phyloP scores from a whole-genome alignment of 768 basidiomycete genomes.

The Holtermannia corniformis region DNA sequence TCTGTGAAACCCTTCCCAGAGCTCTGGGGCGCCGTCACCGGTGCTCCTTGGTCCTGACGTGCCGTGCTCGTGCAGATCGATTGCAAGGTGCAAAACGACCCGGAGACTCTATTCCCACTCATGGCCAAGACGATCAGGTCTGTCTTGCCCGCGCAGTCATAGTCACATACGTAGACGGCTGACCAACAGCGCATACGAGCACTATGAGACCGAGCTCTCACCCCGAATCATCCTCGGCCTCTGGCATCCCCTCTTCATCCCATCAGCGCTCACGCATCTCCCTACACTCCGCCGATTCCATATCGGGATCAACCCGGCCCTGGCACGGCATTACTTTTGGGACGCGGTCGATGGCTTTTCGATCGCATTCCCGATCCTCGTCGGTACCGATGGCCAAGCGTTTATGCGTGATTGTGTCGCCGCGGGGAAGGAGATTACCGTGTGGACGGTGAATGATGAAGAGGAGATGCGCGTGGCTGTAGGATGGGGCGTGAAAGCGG shows the following conservation, averaged over 20 bases:
- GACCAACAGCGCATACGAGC: constrained; percentile 10
- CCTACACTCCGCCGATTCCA: constrained; percentile 37
- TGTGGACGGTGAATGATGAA: constrained; percentile 42
- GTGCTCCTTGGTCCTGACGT: neutral
- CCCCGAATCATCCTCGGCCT: constrained; percentile 42
- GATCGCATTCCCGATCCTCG: constrained; percentile 34
- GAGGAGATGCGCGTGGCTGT: constrained; percentile 37
- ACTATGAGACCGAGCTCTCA: constrained; percentile 26
- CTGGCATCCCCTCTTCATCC: constrained; percentile 43
- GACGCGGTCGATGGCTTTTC: constrained; percentile 38
- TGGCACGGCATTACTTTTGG: constrained; percentile 41
- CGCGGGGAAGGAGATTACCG: constrained; percentile 37
- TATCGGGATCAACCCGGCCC: constrained; percentile 36
- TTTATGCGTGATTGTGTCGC: constrained; percentile 38
- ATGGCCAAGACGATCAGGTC: constrained; percentile 39
- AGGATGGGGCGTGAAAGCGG: constrained; percentile 38
- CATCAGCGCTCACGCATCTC: constrained; percentile 32
- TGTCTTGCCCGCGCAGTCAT: neutral
- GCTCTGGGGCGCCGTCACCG: no score
- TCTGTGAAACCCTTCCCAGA: neutral
- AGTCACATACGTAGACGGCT: no score
- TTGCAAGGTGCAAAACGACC: constrained; percentile 41
- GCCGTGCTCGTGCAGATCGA: constrained; percentile 30
- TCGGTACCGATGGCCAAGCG: constrained; percentile 31
- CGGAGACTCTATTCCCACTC: constrained; percentile 33